Evolutionary conservation across 2,329 filamentous ascomycete species (phyloP).

Genomic region (Lecanoromycetidae sp.): DNA sequence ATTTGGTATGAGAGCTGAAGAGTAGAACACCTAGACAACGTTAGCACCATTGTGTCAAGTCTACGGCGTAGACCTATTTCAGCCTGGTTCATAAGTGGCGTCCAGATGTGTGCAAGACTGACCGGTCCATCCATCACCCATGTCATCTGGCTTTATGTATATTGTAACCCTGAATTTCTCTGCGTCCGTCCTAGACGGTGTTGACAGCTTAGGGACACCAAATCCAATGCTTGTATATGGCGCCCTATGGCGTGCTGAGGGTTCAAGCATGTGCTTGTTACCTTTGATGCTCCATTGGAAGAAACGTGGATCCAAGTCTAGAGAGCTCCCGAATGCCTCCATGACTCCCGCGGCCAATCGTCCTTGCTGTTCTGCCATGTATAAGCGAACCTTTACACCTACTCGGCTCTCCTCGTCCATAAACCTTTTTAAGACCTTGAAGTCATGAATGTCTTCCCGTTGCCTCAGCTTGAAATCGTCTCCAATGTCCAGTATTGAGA

Average conservation of each 20-base stretch:
- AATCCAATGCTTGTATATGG: slow-evolving; percentile 20
- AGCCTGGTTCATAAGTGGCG: too few species aligned
- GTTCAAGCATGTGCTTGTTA: slow-evolving; percentile 19
- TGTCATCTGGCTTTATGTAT: slow-evolving; percentile 19
- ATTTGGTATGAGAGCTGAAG: slow-evolving; percentile 10
- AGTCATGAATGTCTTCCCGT: slow-evolving; percentile 6
- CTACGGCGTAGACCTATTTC: too few species aligned
- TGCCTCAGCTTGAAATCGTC: slow-evolving; percentile 11
- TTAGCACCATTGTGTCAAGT: background rate
- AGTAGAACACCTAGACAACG: background rate
- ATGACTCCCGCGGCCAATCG: slow-evolving; percentile 17
- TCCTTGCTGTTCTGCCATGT: slow-evolving; percentile 15
- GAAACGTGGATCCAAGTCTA: slow-evolving; percentile 18
- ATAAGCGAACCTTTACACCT: slow-evolving; percentile 14
- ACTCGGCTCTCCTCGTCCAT: slow-evolving; percentile 9
- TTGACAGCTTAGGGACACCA: slow-evolving; percentile 17
- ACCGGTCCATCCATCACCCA: slow-evolving; percentile 22
- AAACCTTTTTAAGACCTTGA: slow-evolving; percentile 8
- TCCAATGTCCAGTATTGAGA: slow-evolving; percentile 22
- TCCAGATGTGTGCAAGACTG: too few species aligned
- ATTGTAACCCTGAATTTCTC: slow-evolving; percentile 21
- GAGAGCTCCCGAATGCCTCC: slow-evolving; percentile 12
- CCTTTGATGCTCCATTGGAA: slow-evolving; percentile 18
- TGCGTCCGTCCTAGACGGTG: slow-evolving; percentile 19
- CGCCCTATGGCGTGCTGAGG: slow-evolving; percentile 18